Evolutionary conservation across 208 protist genomes (phyloP).

Genomic region (Wallacemonas sp.): DNA sequence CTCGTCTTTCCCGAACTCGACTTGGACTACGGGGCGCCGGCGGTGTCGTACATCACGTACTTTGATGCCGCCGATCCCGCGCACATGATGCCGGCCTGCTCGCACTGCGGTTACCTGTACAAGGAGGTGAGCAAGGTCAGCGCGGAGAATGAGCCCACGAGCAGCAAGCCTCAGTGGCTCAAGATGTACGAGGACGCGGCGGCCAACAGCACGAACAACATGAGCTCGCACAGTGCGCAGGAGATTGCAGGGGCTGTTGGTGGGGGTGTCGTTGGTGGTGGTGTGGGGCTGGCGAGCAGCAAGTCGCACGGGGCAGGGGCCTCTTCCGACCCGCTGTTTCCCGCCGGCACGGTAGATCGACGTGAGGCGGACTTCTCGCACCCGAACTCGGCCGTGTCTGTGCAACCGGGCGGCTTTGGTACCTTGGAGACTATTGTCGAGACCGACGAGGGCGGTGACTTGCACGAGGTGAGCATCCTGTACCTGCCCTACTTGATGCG

Average conservation of each 20-base stretch:
- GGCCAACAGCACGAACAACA: constrained; percentile 9
- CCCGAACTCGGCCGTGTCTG: neutral
- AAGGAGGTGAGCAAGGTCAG: constrained; percentile 21
- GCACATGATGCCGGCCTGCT: constrained; percentile 66
- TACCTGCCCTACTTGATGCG: constrained; percentile 79
- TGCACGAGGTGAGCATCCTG: constrained; percentile 41
- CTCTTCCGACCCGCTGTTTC: too few species aligned
- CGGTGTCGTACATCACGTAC: constrained; percentile 63
- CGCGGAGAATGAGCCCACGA: constrained; percentile 21
- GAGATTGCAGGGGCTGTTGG: too few species aligned
- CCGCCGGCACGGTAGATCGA: too few species aligned
- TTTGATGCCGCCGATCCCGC: constrained; percentile 80
- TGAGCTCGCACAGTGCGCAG: neutral
- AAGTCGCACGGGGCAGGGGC: too few species aligned
- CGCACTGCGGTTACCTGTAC: constrained; percentile 76
- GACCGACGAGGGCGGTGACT: neutral
- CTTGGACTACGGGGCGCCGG: constrained; percentile 82
- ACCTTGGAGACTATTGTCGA: neutral
- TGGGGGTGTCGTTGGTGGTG: neutral
- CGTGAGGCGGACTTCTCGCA: neutral
- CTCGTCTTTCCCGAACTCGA: constrained; percentile 75
- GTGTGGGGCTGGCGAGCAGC: neutral
- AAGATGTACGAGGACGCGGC: constrained; percentile 35
- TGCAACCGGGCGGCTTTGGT: neutral
- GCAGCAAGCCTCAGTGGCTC: constrained; percentile 39